Evolutionary conservation across 2,329 filamentous ascomycete species (phyloP).

Genomic region (Paecilomyces formosus): DNA sequence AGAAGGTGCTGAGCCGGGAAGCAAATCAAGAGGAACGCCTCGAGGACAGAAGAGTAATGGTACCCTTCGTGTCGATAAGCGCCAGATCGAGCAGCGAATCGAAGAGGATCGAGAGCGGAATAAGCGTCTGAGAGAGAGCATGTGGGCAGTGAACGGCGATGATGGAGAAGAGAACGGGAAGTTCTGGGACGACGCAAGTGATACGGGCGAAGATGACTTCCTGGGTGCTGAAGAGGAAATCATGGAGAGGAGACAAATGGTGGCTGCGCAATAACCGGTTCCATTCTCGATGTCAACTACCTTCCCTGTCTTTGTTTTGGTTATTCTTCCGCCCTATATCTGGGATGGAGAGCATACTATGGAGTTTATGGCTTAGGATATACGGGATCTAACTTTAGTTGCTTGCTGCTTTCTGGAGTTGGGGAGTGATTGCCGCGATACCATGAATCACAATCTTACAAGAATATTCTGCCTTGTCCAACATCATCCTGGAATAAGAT

Average conservation of each 20-base stretch:
- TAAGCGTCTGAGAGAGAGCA: constrained; percentile 82
- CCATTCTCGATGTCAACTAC: not conserved
- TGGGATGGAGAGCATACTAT: not conserved
- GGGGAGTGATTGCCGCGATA: not conserved
- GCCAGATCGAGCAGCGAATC: constrained; percentile 89
- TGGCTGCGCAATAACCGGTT: constrained; percentile 12
- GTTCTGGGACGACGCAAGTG: constrained; percentile 81
- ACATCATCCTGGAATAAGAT: not conserved
- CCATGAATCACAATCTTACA: not conserved
- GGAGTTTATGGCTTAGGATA: not conserved
- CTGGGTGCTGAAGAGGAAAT: constrained; percentile 68
- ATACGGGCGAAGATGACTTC: constrained; percentile 81
- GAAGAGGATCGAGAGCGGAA: constrained; percentile 95
- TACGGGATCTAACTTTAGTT: not conserved
- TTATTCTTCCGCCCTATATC: not conserved
- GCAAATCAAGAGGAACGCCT: constrained; percentile 19
- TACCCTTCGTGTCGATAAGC: constrained; percentile 60
- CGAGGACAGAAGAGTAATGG: constrained; percentile 27
- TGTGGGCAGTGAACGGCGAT: constrained; percentile 74
- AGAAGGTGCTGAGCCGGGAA: constrained; percentile 19
- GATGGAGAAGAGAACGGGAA: constrained; percentile 66
- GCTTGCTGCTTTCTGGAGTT: not conserved
- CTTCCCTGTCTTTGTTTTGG: not conserved
- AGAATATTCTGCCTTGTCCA: not conserved
- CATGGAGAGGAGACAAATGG: constrained; percentile 45